Percentiles rank a stretch among this genome's conserved stretches.
phyloP scores from a whole-genome alignment of 352 stramenopile genomes.

The Globisporangium nagaii region DNA sequence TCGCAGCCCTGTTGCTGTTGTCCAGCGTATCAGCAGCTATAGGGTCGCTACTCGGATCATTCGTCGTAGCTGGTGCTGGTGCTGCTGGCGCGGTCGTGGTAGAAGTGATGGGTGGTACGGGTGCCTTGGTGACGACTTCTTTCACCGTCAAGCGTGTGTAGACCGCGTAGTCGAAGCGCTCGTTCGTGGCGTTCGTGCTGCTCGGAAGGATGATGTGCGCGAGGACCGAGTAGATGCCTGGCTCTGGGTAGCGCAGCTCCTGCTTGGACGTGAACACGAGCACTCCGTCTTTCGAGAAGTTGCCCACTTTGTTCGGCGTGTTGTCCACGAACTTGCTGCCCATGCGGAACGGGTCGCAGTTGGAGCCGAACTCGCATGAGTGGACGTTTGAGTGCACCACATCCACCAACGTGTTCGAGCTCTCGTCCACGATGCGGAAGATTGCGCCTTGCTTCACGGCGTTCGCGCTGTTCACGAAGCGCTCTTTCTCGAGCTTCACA shows the following conservation, averaged over 20 bases:
- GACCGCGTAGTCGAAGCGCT: constrained; percentile 25
- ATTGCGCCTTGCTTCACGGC: constrained; percentile 5
- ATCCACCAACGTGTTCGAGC: constrained; percentile 7
- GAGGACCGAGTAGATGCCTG: constrained; percentile 21
- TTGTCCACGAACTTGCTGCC: constrained; percentile 14
- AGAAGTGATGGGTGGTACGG: not conserved
- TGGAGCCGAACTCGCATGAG: constrained; percentile 21
- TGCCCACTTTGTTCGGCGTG: constrained; percentile 19
- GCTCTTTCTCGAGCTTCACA: constrained; percentile 12
- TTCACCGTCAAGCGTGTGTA: constrained; percentile 20
- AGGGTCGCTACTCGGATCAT: no score
- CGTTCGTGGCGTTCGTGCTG: not conserved
- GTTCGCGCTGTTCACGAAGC: constrained; percentile 12
- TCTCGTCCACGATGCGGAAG: constrained; percentile 6
- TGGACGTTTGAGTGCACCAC: constrained; percentile 23
- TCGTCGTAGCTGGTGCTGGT: no score
- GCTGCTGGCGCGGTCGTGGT: not conserved
- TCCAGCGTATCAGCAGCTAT: not conserved
- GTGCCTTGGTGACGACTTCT: no score
- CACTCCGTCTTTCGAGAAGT: constrained; percentile 7
- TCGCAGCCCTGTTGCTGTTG: not conserved
- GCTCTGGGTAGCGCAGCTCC: constrained; percentile 13
- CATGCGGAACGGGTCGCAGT: constrained; percentile 23
- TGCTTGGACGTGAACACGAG: constrained; percentile 17
- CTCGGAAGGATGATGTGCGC: constrained; percentile 24